Evolutionary conservation across 2,329 filamentous ascomycete species (phyloP).

Genomic region (Ceratocystis papillata): DNA sequence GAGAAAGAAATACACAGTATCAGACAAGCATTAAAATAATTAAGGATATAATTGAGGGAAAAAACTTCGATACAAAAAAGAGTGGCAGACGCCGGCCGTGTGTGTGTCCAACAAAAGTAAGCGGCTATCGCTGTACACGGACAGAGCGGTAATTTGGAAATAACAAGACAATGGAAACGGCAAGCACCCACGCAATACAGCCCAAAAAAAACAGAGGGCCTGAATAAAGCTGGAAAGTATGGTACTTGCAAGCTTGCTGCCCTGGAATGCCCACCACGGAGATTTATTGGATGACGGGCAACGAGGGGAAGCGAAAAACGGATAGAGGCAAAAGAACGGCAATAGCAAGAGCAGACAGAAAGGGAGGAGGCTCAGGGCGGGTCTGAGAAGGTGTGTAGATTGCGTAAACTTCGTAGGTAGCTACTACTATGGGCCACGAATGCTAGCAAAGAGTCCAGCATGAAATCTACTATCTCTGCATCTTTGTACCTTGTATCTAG

Average conservation of each 20-base stretch:
- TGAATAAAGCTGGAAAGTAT: not conserved
- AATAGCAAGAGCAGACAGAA: not conserved
- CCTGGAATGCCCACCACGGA: slow-evolving; percentile 3
- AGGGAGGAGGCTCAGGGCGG: not conserved
- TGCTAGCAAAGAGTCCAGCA: not conserved
- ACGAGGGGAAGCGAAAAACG: not conserved
- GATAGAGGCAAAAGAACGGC: not conserved
- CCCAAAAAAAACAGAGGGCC: not conserved
- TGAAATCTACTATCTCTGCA: not conserved
- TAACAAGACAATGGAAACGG: not conserved
- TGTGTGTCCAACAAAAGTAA: not conserved
- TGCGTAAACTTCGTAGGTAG: not conserved
- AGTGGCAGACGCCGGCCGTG: not conserved
- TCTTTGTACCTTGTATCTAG: no score
- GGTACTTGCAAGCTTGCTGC: not conserved
- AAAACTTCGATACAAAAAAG: not conserved
- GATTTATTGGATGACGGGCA: not conserved
- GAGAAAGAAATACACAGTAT: not conserved
- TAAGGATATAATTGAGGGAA: not conserved
- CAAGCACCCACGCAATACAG: not conserved
- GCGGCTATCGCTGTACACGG: not conserved
- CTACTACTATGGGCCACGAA: not conserved
- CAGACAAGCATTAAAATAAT: not conserved
- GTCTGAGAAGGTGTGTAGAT: not conserved
- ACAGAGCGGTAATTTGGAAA: not conserved